Conservation (phyloP, 2,329 filamentous ascomycete genomes). For the Ceratocystiopsis sp. region DNA sequence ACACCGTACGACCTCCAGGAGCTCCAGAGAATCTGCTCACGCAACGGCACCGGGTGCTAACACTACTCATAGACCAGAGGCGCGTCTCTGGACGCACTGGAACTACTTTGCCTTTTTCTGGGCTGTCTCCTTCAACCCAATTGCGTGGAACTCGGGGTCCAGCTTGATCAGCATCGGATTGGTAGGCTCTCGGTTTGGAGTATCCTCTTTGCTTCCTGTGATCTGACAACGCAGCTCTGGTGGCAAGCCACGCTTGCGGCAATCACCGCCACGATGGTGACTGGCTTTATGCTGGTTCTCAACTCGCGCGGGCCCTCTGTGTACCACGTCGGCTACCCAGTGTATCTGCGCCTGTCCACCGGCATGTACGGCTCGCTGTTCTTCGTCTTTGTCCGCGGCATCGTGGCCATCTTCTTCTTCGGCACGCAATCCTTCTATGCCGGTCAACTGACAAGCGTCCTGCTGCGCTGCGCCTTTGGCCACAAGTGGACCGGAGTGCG, state of each 20-base stretch:
- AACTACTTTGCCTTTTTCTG: slow-evolving; percentile 7
- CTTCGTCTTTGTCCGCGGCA: slow-evolving; percentile 6
- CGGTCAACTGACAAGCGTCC: slow-evolving; percentile 4
- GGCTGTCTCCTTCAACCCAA: slow-evolving; percentile 7
- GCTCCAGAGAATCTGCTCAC: no score
- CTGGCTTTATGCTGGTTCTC: slow-evolving; percentile 4
- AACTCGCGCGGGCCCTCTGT: slow-evolving; percentile 5
- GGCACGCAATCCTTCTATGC: slow-evolving; percentile 8
- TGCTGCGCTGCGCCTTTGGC: slow-evolving; percentile 8
- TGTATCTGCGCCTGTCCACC: slow-evolving; percentile 2
- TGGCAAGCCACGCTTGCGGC: slow-evolving; percentile 5
- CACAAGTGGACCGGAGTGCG: slow-evolving; percentile 6
- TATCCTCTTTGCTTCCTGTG: background rate
- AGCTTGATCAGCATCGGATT: slow-evolving; percentile 3
- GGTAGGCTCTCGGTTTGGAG: background rate
- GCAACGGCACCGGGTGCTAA: no score
- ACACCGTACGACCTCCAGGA: slow-evolving; percentile 1
- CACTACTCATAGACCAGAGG: background rate
- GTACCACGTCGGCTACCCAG: slow-evolving; percentile 8
- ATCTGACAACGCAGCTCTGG: slow-evolving; percentile 1
- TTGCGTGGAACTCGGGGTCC: slow-evolving; percentile 5
- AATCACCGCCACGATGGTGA: slow-evolving; percentile 1
- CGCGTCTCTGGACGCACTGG: slow-evolving; percentile 3
- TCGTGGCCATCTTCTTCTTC: slow-evolving; percentile 9
- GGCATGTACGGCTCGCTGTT: slow-evolving; percentile 8